phyloP scores from a whole-genome alignment of 106 monocot genomes.

The Triglochin maritima region DNA sequence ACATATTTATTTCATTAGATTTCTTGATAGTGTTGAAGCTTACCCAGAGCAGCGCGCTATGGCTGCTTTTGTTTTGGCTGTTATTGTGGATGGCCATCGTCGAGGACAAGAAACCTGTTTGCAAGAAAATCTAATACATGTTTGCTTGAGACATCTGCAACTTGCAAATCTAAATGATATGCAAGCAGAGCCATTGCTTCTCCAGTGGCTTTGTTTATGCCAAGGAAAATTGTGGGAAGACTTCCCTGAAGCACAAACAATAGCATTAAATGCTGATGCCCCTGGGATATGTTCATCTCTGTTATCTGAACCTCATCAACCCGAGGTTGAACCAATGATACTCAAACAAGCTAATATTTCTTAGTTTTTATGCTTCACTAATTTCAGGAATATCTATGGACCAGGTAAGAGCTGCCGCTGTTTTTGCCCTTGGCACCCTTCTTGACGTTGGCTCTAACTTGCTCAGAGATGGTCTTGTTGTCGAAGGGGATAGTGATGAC shows the following conservation, averaged over 20 bases:
- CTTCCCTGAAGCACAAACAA: constrained; percentile 69
- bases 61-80: constrained; percentile 97
- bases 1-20: constrained; percentile 82
- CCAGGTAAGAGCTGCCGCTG: constrained; percentile 94
- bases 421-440: constrained; percentile 82
- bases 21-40: constrained; percentile 90
- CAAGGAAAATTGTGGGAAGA: constrained; percentile 93
- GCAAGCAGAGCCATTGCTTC: constrained; percentile 75
- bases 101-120: constrained; percentile 81
- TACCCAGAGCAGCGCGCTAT: constrained; percentile 91
- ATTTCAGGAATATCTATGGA: neutral
- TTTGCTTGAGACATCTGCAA: constrained; percentile 78
- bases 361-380: too few relatives aligned
- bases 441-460: constrained; percentile 51
- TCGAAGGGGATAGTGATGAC: constrained; percentile 72
- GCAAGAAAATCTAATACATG: constrained; percentile 60
- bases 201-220: constrained; percentile 97
- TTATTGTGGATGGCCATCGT: constrained; percentile 83
- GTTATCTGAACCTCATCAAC: constrained; percentile 31
- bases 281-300: constrained; percentile 40
- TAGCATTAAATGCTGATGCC: constrained; percentile 71
- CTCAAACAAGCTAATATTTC: too few relatives aligned
- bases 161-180: constrained; percentile 42
- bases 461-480: constrained; percentile 38
- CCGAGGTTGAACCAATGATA: constrained; percentile 43